A percentile compares a stretch with the other conserved stretches of the same genome.
Conservation (phyloP, 805 yeast species). For the Myxozyma sirexii region DNA sequence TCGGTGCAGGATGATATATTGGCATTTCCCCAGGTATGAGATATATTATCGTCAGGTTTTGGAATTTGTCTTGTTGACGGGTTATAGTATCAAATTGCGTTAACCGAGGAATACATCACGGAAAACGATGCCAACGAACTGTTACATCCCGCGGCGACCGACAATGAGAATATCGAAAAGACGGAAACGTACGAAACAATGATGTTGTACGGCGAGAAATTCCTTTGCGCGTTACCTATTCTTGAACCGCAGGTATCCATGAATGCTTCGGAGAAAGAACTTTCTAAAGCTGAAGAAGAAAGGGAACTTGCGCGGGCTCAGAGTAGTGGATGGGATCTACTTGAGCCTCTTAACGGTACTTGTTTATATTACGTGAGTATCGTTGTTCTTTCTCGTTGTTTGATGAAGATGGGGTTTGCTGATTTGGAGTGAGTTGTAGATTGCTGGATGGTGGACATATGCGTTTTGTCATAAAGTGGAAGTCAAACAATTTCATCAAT, state of each 20-base stretch:
- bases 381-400: not conserved
- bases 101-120: conserved; percentile 11
- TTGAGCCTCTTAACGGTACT: conserved; percentile 32
- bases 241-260: conserved; percentile 10
- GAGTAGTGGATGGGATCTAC: conserved; percentile 31
- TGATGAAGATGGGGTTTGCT: not conserved
- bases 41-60: not conserved
- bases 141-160: not conserved
- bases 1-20: conserved; percentile 33
- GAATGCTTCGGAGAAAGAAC: conserved; percentile 20
- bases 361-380: conserved; percentile 31
- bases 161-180: not conserved
- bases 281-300: conserved; percentile 30
- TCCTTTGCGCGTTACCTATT: conserved; percentile 24
- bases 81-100: conserved; percentile 19
- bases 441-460: conserved; percentile 38
- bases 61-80: too few species aligned
- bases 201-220: conserved; percentile 11
- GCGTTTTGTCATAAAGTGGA: conserved; percentile 35
- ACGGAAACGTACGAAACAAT: conserved; percentile 17
- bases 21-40: conserved; percentile 30
- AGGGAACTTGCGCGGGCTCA: conserved; percentile 26
- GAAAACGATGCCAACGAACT: not conserved
- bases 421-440: conserved; percentile 9
- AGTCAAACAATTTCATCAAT: conserved; percentile 35